Percentiles rank a stretch among this genome's conserved stretches.
Evolutionary conservation across 441 rosid genomes (phyloP).

Genomic region (Adansonia grandidieri): DNA sequence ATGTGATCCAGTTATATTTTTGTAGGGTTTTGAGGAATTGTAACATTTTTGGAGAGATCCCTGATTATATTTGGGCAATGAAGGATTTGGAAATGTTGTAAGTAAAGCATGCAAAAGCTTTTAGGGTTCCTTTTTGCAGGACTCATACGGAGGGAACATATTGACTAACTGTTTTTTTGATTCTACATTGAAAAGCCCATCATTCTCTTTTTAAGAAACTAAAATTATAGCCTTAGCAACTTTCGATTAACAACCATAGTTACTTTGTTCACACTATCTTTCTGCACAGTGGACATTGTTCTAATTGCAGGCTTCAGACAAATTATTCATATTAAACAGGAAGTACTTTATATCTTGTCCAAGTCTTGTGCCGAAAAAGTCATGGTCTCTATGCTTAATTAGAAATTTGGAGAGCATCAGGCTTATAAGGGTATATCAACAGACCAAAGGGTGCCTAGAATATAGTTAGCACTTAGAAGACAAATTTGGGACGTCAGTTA

Average conservation of each 20-base stretch:
- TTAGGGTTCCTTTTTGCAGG: not conserved
- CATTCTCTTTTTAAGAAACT: slow-evolving; percentile 8
- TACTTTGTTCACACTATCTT: not conserved
- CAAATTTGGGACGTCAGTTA: slow-evolving; percentile 6
- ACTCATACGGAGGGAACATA: not conserved
- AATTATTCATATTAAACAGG: not conserved
- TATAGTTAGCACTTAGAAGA: not conserved
- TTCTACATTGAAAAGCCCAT: not conserved
- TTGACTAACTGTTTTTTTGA: not conserved
- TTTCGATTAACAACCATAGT: not conserved
- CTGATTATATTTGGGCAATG: slow-evolving; percentile 47
- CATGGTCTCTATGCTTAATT: slow-evolving; percentile 6
- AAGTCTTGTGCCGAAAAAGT: slow-evolving; percentile 3
- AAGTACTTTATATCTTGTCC: not conserved
- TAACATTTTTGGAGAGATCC: slow-evolving; percentile 53
- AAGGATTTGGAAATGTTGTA: slow-evolving; percentile 55
- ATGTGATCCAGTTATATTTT: slow-evolving; percentile 18
- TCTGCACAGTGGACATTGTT: slow-evolving; percentile 5
- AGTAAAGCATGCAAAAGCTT: slow-evolving; percentile 32
- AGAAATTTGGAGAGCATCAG: slow-evolving; percentile 6
- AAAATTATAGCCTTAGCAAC: slow-evolving; percentile 8
- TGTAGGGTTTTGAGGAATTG: slow-evolving; percentile 61
- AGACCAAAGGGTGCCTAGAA: slow-evolving; percentile 1
- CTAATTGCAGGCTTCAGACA: not conserved
- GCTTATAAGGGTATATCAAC: not conserved